Base-by-base conservation (phyloP, 306 rosid genomes). In the Begonia masoniana region DNA sequence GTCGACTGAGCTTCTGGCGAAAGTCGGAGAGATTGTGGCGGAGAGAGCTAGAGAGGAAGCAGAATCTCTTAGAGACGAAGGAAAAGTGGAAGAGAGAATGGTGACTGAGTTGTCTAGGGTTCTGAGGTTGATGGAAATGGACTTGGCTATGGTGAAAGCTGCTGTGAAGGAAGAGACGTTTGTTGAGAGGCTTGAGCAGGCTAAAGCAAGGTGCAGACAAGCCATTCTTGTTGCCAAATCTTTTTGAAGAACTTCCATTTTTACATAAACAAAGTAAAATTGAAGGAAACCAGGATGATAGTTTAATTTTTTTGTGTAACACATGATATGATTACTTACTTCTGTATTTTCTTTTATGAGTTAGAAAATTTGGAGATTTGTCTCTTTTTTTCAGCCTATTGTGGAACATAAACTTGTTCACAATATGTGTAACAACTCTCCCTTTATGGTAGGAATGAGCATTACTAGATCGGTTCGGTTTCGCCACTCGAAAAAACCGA, bases 201-300 rank as follows among this genome's bases (percentile, higher is more conserved):
- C 97, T 15, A 85, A 78, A 71, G 89, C 89, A 11, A 69, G 97
- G 74, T 89, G 97, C 77, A 85, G 97, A 80, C 97, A 89, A 76
- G 95, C 97, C 55, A 85, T 85, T 55, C 94, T 85, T 61, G 94
- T 89, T 54, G 94, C 94, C 57, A 66, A 76, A 69, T 85, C 95
- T 35, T 82, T 89, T 69, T 85, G 81, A 70, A 24, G 13, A 31
- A 2, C 39, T 5, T 5, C 7, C 39, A 31, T 31, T 31, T 31
- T 31, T 6, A 6, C 39, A 31, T 31, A 31, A 21, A 21, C 4
- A 21, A 21, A 21, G 24, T 21, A 21, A 3, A 21, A 21, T 21
- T 3, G 24, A 21, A 21, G 24, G 24, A 21, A 21, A 21, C 24
- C 19, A 17, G 19, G 19, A 17, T 17, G 19, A 17, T 17, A 17